Conservation (phyloP, 2,329 filamentous ascomycete genomes). For the Graphilbum ipis-grandicollis region DNA sequence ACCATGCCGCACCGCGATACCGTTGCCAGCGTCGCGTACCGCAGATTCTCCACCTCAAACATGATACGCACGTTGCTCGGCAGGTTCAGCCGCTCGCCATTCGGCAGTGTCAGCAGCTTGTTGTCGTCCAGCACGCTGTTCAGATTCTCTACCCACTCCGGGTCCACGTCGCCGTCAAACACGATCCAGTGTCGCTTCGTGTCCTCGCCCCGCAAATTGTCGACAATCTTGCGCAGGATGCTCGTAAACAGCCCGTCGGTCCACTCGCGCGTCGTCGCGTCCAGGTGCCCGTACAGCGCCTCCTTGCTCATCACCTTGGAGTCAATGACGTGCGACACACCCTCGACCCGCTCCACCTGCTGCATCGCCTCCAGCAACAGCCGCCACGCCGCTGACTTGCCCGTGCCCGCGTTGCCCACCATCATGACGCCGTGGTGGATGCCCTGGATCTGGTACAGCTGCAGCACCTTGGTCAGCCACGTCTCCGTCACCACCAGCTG, state of each 20-base stretch:
- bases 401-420: conserved; percentile 94
- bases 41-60: conserved; percentile 97
- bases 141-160: conserved; percentile 98
- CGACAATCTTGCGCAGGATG: conserved; percentile 93
- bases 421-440: conserved; percentile 99
- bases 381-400: conserved; percentile 92
- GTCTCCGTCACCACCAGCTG: conserved; percentile 80
- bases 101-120: conserved; percentile 89
- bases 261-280: conserved; percentile 96
- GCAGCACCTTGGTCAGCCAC: conserved; percentile 95
- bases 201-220: conserved; percentile 94
- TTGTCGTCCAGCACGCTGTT: conserved; percentile 99
- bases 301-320: conserved; percentile 99
- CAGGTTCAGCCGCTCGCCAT: conserved; percentile 91
- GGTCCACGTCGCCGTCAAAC: conserved; percentile 97
- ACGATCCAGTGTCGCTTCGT: conserved; percentile 98
- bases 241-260: conserved; percentile 97
- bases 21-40: conserved; percentile 95
- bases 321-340: conserved; percentile 93
- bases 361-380: conserved; percentile 82
- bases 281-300: conserved; percentile 83
- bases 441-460: conserved; percentile 93
- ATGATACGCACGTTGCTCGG: conserved; percentile 94
- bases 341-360: conserved; percentile 77
- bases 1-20: conserved; percentile 99